A percentile compares a stretch with the other conserved stretches of the same genome.
phyloP scores from a whole-genome alignment of 192 early-diverging fungal species.

The Glomus cerebriforme region DNA sequence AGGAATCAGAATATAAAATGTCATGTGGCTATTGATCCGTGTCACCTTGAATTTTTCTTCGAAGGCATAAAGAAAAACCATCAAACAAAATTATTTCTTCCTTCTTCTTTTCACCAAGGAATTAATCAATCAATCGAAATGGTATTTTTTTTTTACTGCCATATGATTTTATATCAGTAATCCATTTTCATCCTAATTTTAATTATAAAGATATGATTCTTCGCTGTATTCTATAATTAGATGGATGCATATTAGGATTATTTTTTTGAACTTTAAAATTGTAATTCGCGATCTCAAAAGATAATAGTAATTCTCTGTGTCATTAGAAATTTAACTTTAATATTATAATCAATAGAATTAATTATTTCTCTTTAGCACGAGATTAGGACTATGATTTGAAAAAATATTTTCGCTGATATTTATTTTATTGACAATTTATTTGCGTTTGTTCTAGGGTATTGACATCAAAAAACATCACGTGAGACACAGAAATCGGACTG shows the following conservation, averaged over 20 bases:
- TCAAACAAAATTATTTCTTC: neutral
- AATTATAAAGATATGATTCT: neutral
- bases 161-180: neutral
- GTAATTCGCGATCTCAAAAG: too few species aligned
- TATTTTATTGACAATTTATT: neutral
- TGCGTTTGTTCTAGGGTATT: constrained; percentile 79
- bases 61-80: neutral
- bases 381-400: neutral
- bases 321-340: too few species aligned
- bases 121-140: neutral
- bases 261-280: neutral
- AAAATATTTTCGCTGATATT: too few species aligned
- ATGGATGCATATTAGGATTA: neutral
- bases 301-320: too few species aligned
- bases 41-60: neutral
- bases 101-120: neutral
- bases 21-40: neutral
- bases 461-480: constrained; percentile 99
- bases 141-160: neutral
- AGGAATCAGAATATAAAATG: too few species aligned
- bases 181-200: neutral
- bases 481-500: constrained; percentile 88
- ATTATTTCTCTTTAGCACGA: neutral
- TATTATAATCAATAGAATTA: neutral
- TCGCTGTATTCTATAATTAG: neutral